Evolutionary conservation across 768 basidiomycete species (phyloP).

Genomic region (Leccinum rimulosum): DNA sequence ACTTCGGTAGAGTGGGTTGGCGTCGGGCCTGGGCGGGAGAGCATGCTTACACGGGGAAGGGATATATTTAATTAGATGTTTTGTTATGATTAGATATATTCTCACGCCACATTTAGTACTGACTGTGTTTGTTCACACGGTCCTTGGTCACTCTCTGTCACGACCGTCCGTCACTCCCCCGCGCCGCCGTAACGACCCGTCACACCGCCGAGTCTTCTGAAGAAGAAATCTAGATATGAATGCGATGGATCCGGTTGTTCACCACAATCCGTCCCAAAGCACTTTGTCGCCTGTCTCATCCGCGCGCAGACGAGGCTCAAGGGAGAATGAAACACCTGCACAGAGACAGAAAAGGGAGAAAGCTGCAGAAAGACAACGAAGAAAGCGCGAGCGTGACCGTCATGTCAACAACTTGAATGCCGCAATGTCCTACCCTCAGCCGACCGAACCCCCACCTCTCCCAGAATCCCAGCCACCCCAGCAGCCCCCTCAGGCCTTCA

Average conservation of each 20-base stretch:
- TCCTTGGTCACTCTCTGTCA: slow-evolving; percentile 32
- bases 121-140: slow-evolving; percentile 13
- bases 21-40: slow-evolving; percentile 82
- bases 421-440: slow-evolving; percentile 40
- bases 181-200: slow-evolving; percentile 35
- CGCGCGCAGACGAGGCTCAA: slow-evolving; percentile 50
- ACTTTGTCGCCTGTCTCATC: slow-evolving; percentile 31
- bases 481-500: slow-evolving; percentile 22
- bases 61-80: slow-evolving; percentile 21
- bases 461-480: slow-evolving; percentile 34
- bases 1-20: slow-evolving; percentile 91
- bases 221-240: slow-evolving; percentile 23
- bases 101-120: slow-evolving; percentile 22
- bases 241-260: slow-evolving; percentile 34
- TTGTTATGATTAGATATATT: background rate
- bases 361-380: slow-evolving; percentile 79
- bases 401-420: slow-evolving; percentile 41
- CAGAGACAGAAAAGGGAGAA: slow-evolving; percentile 81
- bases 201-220: slow-evolving; percentile 27
- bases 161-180: slow-evolving; percentile 33
- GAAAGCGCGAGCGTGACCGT: slow-evolving; percentile 74
- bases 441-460: slow-evolving; percentile 32
- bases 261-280: slow-evolving; percentile 32
- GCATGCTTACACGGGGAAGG: slow-evolving; percentile 51
- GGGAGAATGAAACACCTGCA: slow-evolving; percentile 71